A percentile compares a stretch with the other conserved stretches of the same genome.
Conservation (phyloP, 2,329 filamentous ascomycete genomes). For the Xylaria sp. region DNA sequence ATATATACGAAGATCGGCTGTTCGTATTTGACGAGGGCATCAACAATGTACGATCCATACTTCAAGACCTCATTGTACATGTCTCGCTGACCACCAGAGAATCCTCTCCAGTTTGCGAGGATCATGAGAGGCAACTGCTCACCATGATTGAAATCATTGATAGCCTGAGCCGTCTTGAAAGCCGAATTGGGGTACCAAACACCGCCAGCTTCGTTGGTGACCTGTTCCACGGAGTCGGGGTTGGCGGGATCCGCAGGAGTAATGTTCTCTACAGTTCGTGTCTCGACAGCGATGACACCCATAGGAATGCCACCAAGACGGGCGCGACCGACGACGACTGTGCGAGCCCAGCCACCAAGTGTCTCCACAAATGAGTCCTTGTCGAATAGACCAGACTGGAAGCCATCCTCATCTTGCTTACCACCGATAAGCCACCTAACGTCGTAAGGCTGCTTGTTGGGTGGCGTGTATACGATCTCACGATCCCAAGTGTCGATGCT, state of each 20-base stretch:
- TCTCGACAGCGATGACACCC: conserved; percentile 98
- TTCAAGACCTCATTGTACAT: conserved; percentile 99
- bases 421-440: conserved; percentile 93
- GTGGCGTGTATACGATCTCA: conserved; percentile 84
- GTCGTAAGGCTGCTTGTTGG: conserved; percentile 87
- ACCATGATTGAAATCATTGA: conserved; percentile 98
- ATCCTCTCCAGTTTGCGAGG: conserved; percentile 99
- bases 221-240: conserved; percentile 96
- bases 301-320: conserved; percentile 96
- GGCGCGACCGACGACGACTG: conserved; percentile 95
- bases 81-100: conserved; percentile 98
- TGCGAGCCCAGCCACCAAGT: conserved; percentile 95
- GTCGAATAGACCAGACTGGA: conserved; percentile 93
- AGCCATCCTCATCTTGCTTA: conserved; percentile 85
- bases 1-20: conserved; percentile 99
- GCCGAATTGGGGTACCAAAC: conserved; percentile 99
- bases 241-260: conserved; percentile 97
- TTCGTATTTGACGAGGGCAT: conserved; percentile 97
- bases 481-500: conserved; percentile 91
- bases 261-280: conserved; percentile 94
- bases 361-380: conserved; percentile 96
- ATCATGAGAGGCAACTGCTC: conserved; percentile 99
- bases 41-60: conserved; percentile 99
- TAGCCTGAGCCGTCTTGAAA: conserved; percentile 99
- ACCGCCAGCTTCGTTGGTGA: conserved; percentile 93